phyloP scores from a whole-genome alignment of 306 rosid genomes.

The Crataegus laevigata region DNA sequence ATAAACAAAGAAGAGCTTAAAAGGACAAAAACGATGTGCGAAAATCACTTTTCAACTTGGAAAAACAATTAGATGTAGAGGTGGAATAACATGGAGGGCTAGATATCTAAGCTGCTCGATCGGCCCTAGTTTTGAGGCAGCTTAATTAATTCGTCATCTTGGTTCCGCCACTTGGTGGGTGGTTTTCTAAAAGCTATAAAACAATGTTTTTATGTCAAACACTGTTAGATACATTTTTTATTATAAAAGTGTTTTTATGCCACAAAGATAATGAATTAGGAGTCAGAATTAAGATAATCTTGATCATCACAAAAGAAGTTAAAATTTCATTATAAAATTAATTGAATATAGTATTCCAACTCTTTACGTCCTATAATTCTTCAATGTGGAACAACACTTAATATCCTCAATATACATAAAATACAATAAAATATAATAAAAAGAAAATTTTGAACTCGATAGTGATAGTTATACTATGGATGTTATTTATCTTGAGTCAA shows the following conservation, averaged over 20 bases:
- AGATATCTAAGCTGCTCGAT: no score
- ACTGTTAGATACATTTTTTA: no score
- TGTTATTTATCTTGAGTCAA: not conserved
- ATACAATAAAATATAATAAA: not conserved
- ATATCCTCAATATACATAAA: not conserved
- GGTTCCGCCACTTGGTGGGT: not conserved
- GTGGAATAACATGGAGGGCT: not conserved
- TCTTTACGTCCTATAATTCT: no score
- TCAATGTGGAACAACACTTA: no score
- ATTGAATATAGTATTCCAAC: no score
- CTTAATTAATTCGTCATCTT: not conserved
- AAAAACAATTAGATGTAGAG: not conserved
- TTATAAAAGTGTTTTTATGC: not conserved
- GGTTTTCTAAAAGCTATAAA: not conserved
- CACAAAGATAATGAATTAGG: not conserved
- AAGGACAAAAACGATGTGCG: no score
- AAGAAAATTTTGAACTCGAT: not conserved
- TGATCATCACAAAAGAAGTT: not conserved
- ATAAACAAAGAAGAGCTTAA: no score
- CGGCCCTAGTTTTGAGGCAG: not conserved
- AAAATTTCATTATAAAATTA: no score
- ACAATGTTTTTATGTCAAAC: not conserved
- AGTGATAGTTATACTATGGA: not conserved
- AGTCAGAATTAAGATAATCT: no score
- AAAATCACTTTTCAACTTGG: no score